phyloP scores from a whole-genome alignment of 305 asterid species.

The Solanum chacoense region DNA sequence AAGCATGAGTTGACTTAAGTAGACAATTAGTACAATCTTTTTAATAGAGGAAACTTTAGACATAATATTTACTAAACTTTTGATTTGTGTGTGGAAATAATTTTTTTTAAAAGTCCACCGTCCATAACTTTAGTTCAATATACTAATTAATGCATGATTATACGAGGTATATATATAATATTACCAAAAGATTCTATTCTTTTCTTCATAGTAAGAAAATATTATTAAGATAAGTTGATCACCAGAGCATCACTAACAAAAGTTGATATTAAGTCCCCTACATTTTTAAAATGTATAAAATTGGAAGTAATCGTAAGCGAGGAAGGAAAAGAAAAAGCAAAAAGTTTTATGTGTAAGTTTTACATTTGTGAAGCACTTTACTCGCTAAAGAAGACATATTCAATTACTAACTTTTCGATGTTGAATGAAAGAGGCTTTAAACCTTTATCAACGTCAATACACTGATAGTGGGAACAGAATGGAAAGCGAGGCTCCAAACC shows the following conservation, averaged over 20 bases:
- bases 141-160: neutral
- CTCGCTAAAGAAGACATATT: neutral
- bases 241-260: neutral
- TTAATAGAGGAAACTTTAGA: neutral
- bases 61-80: neutral
- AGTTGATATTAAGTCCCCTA: neutral
- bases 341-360: neutral
- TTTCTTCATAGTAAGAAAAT: neutral
- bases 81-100: neutral
- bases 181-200: neutral
- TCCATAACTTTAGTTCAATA: neutral
- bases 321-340: neutral
- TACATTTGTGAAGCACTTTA: neutral
- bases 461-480: neutral
- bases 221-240: neutral
- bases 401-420: neutral
- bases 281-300: neutral
- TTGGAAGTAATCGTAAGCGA: neutral
- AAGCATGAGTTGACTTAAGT: neutral
- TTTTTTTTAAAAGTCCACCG: neutral
- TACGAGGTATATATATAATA: constrained; percentile 5
- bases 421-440: neutral
- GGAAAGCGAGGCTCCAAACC: neutral
- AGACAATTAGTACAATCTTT: neutral
- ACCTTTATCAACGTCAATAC: neutral